These are phyloP conservation scores for Brachypodium distachyon DNA, from an alignment of 202 grass and related monocot genomes.

Conservation along the genomic window DNA sequence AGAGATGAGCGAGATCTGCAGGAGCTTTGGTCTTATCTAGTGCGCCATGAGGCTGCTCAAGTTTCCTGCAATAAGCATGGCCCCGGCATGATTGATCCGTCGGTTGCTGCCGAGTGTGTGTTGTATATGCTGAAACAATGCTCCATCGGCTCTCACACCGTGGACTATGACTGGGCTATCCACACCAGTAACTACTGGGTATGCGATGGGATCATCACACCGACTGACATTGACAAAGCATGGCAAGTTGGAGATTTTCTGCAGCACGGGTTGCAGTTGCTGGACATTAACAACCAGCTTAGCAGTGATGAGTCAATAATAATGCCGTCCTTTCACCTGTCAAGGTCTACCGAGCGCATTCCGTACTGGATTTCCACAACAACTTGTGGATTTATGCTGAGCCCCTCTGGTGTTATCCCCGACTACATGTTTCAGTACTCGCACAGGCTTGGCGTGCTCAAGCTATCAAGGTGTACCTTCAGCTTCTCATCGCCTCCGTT, in stretches of 20 bases:
- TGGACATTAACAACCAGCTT: not conserved
- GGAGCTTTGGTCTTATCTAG: not conserved
- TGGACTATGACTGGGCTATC: not conserved
- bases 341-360: not conserved
- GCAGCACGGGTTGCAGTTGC: not conserved
- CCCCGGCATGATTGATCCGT: not conserved
- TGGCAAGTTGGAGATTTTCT: not conserved
- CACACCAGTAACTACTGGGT: not conserved
- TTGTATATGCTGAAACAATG: not conserved
- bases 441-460: not conserved
- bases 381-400: not conserved
- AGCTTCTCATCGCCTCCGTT: not conserved
- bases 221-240: not conserved
- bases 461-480: not conserved
- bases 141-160: not conserved
- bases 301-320: not conserved
- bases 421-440: not conserved
- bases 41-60: not conserved
- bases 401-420: not conserved
- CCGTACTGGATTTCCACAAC: not conserved
- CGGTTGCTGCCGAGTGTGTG: not conserved
- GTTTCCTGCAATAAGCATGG: not conserved
- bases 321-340: not conserved
- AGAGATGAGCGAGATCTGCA: not conserved
- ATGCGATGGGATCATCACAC: not conserved